Evolutionary conservation across 2,329 filamentous ascomycete species (phyloP).

Genomic region (Chaetoscypha palmicola): DNA sequence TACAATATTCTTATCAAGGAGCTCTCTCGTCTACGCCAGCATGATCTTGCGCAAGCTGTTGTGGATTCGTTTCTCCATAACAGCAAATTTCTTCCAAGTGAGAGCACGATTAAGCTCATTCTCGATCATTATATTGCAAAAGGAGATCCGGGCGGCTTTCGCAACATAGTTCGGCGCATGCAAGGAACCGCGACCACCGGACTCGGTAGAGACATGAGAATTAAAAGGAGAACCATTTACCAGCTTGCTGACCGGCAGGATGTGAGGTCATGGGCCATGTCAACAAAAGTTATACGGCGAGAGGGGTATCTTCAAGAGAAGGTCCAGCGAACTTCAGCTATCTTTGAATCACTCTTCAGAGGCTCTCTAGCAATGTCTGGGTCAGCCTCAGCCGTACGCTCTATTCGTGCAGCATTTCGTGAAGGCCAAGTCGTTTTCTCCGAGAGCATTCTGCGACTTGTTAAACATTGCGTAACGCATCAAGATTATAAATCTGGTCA

Average conservation of each 20-base stretch:
- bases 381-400: slow-evolving; percentile 19
- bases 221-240: slow-evolving; percentile 13
- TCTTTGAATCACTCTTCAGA: slow-evolving; percentile 27
- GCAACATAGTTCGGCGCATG: slow-evolving; percentile 25
- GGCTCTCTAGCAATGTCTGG: slow-evolving; percentile 21
- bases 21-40: slow-evolving; percentile 47
- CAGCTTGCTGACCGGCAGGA: slow-evolving; percentile 5
- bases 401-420: slow-evolving; percentile 24
- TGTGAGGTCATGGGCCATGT: slow-evolving; percentile 21
- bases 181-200: slow-evolving; percentile 7
- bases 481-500: slow-evolving; percentile 20
- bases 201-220: slow-evolving; percentile 12
- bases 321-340: slow-evolving; percentile 16
- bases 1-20: slow-evolving; percentile 65
- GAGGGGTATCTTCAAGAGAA: slow-evolving; percentile 19
- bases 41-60: slow-evolving; percentile 46
- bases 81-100: slow-evolving; percentile 27
- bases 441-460: slow-evolving; percentile 17
- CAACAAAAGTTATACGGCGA: slow-evolving; percentile 18
- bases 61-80: slow-evolving; percentile 43
- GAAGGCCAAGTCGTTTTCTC: slow-evolving; percentile 20
- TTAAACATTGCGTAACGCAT: slow-evolving; percentile 18
- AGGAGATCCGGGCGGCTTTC: slow-evolving; percentile 22
- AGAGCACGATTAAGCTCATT: slow-evolving; percentile 23
- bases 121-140: slow-evolving; percentile 27